These are phyloP conservation scores for Tetrapisispora nanseiensis DNA, from an alignment of 805 yeast genomes.

Conservation along the genomic window DNA sequence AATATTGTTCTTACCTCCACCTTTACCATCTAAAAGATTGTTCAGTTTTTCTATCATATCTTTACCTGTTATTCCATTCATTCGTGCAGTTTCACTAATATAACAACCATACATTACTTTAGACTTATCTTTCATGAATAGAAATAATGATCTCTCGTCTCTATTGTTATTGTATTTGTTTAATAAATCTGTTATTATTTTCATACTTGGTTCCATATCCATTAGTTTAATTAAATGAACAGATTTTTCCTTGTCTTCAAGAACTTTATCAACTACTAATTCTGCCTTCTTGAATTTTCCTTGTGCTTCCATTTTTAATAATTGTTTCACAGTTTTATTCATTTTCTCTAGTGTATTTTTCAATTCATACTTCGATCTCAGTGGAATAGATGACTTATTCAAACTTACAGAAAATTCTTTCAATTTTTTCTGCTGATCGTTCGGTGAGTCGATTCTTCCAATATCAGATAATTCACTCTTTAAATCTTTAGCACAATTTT, in stretches of 20 bases:
- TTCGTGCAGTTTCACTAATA: constrained; percentile 59
- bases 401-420: constrained; percentile 77
- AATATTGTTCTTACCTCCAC: constrained; percentile 95
- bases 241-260: constrained; percentile 42
- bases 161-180: constrained; percentile 62
- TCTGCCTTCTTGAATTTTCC: constrained; percentile 72
- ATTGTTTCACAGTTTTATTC: constrained; percentile 83
- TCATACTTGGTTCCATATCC: constrained; percentile 70
- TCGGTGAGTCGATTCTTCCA: constrained; percentile 56
- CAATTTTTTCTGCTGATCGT: constrained; percentile 66
- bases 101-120: constrained; percentile 95
- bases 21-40: constrained; percentile 80
- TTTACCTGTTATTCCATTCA: constrained; percentile 61
- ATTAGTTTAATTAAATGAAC: constrained; percentile 56
- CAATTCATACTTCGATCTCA: constrained; percentile 64
- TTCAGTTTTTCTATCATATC: constrained; percentile 66
- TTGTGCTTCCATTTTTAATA: constrained; percentile 76
- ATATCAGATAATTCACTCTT: constrained; percentile 48
- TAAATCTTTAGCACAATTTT: constrained; percentile 68
- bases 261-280: constrained; percentile 64
- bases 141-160: constrained; percentile 63
- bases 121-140: constrained; percentile 62
- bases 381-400: constrained; percentile 73
- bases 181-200: constrained; percentile 89
- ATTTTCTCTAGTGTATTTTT: constrained; percentile 63